These are phyloP conservation scores for Globisporangium middletonii DNA, from an alignment of 352 stramenopile genomes.

Conservation along the genomic window DNA sequence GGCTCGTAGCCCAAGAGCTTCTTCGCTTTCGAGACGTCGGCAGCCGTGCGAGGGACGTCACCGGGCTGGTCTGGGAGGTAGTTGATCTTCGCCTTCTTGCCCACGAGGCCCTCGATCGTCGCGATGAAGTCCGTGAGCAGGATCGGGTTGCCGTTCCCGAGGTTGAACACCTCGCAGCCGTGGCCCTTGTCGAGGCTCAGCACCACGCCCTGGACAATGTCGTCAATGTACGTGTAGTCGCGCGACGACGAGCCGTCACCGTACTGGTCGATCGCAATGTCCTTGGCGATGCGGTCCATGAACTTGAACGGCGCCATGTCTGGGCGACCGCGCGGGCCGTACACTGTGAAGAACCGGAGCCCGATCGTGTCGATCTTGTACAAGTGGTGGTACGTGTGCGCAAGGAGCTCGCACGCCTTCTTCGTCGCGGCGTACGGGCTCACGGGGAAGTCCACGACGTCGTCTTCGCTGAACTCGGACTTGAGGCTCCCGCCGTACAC, in stretches of 20 bases:
- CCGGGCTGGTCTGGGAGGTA: slow-evolving; percentile 93
- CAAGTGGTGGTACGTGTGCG: slow-evolving; percentile 96
- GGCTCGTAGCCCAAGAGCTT: slow-evolving; percentile 94
- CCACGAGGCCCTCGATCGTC: slow-evolving; percentile 92
- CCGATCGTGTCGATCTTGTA: slow-evolving; percentile 94
- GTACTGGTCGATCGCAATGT: slow-evolving; percentile 94
- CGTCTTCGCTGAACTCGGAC: slow-evolving; percentile 86
- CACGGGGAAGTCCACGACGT: slow-evolving; percentile 92
- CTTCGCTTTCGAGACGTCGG: slow-evolving; percentile 94
- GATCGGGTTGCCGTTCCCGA: slow-evolving; percentile 92
- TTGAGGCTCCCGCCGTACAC: slow-evolving; percentile 94
- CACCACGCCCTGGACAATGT: slow-evolving; percentile 96
- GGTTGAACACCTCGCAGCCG: slow-evolving; percentile 96
- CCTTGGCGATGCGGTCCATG: slow-evolving; percentile 92
- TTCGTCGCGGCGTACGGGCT: slow-evolving; percentile 97
- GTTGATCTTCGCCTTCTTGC: slow-evolving; percentile 93
- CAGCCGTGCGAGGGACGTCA: slow-evolving; percentile 95
- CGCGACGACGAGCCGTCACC: slow-evolving; percentile 92
- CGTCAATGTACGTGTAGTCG: slow-evolving; percentile 98
- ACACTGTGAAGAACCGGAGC: slow-evolving; percentile 99
- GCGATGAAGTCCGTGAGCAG: slow-evolving; percentile 93
- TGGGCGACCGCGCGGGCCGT: slow-evolving; percentile 92
- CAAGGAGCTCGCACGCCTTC: slow-evolving; percentile 96
- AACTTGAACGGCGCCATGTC: slow-evolving; percentile 99
- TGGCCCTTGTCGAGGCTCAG: slow-evolving; percentile 56